Percentiles rank a stretch among this genome's conserved stretches.
These are phyloP conservation scores for Tricholoma saponaceum DNA, from an alignment of 768 basidiomycete species.

Conservation along the genomic window DNA sequence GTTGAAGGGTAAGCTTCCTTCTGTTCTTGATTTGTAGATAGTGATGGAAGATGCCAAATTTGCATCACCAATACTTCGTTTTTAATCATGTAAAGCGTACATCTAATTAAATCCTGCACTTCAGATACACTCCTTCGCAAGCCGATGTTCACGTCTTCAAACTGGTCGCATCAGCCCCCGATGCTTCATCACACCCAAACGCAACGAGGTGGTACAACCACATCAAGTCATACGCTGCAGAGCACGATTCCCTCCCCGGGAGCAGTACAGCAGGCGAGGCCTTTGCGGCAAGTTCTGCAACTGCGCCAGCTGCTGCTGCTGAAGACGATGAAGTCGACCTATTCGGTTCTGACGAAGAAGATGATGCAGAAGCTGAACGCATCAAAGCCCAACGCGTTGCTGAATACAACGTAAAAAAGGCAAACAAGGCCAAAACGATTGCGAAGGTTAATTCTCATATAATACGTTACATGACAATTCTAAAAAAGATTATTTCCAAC, in stretches of 20 bases:
- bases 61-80: neutral
- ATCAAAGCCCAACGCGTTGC: slow-evolving; percentile 92
- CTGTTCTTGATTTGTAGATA: neutral
- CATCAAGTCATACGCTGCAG: slow-evolving; percentile 80
- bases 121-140: slow-evolving; percentile 87
- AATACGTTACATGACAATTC: slow-evolving; percentile 1
- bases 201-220: slow-evolving; percentile 91
- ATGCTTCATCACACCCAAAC: slow-evolving; percentile 63
- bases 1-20: slow-evolving; percentile 83
- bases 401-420: slow-evolving; percentile 92
- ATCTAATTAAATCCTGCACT: slow-evolving; percentile 8
- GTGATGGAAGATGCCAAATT: neutral
- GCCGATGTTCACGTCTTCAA: slow-evolving; percentile 93
- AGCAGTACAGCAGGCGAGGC: slow-evolving; percentile 78
- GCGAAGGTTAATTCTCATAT: slow-evolving; percentile 64
- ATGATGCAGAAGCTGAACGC: slow-evolving; percentile 79
- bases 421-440: slow-evolving; percentile 77
- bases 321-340: slow-evolving; percentile 79
- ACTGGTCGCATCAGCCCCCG: slow-evolving; percentile 63
- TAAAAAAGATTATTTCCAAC: slow-evolving; percentile 8
- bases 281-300: slow-evolving; percentile 49
- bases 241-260: slow-evolving; percentile 77
- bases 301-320: slow-evolving; percentile 41
- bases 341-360: slow-evolving; percentile 82
- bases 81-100: neutral